phyloP scores from a whole-genome alignment of 1,284 basidiomycete species.

The Meripilus lineatus region DNA sequence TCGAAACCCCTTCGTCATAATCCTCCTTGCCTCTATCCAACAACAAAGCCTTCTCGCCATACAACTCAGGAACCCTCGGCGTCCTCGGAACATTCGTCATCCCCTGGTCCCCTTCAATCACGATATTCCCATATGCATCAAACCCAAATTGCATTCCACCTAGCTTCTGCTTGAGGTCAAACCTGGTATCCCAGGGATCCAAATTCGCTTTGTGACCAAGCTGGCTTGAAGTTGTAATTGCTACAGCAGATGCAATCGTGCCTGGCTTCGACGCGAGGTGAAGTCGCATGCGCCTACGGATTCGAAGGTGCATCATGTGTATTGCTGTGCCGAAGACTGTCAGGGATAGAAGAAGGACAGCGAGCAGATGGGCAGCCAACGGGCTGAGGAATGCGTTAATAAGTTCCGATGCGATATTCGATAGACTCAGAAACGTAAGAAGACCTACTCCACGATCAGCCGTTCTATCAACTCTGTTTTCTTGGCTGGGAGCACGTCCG shows the following conservation, averaged over 20 bases:
- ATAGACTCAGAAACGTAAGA: conserved; percentile 2
- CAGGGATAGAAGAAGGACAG: conserved; percentile 40
- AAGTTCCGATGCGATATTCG: not conserved
- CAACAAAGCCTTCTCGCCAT: too few species aligned
- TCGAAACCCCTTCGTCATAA: too few species aligned
- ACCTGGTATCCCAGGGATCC: conserved; percentile 51
- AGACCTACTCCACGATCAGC: conserved; percentile 50
- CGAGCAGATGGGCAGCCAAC: conserved; percentile 44
- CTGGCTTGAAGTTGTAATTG: conserved; percentile 55
- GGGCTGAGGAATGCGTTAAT: conserved; percentile 30
- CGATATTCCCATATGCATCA: too few species aligned
- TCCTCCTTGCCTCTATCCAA: too few species aligned
- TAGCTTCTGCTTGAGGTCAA: conserved; percentile 41
- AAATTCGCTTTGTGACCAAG: conserved; percentile 52
- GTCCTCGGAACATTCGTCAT: too few species aligned
- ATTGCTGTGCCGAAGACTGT: conserved; percentile 41
- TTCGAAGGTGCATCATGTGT: conserved; percentile 41
- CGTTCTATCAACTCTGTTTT: conserved; percentile 39
- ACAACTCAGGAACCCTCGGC: too few species aligned
- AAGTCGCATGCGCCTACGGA: conserved; percentile 37
- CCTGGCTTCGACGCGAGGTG: conserved; percentile 53
- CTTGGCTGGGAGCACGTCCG: conserved; percentile 31
- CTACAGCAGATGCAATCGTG: conserved; percentile 49
- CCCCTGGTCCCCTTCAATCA: too few species aligned
- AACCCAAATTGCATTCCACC: conserved; percentile 33